Evolutionary conservation across 2,329 filamentous ascomycete species (phyloP).

Genomic region (Verticillium alfalfae): DNA sequence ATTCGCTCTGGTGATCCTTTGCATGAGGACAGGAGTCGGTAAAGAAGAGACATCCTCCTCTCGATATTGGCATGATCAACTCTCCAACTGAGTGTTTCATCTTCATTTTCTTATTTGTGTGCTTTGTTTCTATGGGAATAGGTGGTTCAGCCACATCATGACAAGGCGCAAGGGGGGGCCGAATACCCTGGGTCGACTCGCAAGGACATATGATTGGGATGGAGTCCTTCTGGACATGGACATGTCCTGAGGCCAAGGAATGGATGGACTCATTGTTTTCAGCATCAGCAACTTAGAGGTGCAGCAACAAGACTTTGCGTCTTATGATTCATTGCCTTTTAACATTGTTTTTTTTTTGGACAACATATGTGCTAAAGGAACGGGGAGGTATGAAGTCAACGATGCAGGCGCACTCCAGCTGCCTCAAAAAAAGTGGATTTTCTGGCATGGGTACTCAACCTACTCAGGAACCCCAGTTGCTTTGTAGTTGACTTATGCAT

Average conservation of each 20-base stretch:
- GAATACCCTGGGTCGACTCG: background rate
- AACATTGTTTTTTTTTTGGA: too few relatives aligned
- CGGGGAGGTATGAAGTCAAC: too few relatives aligned
- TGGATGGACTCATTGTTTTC: background rate
- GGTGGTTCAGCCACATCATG: background rate
- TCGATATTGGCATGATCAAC: background rate
- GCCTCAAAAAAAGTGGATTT: too few relatives aligned
- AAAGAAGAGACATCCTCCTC: background rate
- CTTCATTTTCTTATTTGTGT: background rate
- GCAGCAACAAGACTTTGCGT: background rate
- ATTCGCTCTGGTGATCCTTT: conserved; percentile 5
- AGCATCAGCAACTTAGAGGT: background rate
- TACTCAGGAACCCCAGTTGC: too few relatives aligned
- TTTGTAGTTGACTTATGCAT: too few relatives aligned
- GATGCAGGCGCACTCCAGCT: too few relatives aligned
- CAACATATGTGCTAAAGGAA: too few relatives aligned
- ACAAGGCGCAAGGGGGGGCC: background rate
- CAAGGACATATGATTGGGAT: background rate
- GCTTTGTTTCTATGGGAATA: background rate
- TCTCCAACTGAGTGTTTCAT: background rate
- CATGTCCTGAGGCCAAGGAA: background rate
- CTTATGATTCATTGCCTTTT: background rate
- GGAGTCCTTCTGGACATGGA: background rate
- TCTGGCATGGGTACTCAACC: too few relatives aligned
- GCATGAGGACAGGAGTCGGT: conserved; percentile 9